Evolutionary conservation across 164 flowering plant species (phyloP), one percentile per base, ranked within the genome.

Genomic region (Malania oleifera): DNA sequence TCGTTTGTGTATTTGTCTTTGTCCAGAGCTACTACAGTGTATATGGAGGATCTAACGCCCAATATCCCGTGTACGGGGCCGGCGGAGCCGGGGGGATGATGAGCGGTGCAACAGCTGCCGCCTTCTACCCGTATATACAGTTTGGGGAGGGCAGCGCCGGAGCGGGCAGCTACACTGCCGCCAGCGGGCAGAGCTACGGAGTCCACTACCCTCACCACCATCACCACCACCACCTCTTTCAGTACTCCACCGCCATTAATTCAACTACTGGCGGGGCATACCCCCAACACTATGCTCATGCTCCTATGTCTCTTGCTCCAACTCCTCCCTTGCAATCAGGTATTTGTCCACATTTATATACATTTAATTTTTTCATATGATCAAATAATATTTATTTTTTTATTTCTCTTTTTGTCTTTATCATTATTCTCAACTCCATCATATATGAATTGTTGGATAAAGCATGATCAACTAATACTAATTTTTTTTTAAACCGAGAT

Each of bases 271-370:
- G n/a, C n/a, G 83, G 68, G 9, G 63, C 65, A 17, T 81, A 72
- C 63, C 80, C 87, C 0, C 86, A 81, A 31, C 90, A 86, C 61
- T 82, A 85, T 52, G 90, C 17, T 10, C 5, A 73, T 43, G 69
- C 89, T 27, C 80, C 95, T 13, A 77, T 88, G 57, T 86, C 98
- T 52, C 76, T 86, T 64, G 80, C 88, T 0, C 78, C 96, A 1
- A 38, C 91, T 13, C 81, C 86, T 2, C 70, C 86, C 24, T 47
- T 86, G 52, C 96, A 71, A 72, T 78, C 98, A 80, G 97, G 87
- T 86, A 51, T 53, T 61, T 20, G 26, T 7, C 23, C 26, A 27
- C 35, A 4, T 45, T 31, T 31, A 4, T 31, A 31, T 31, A 31
- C 9, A 31, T 31, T 31, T 31, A 31, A 31, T 31, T 31, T 4